A percentile compares a stretch with the other conserved stretches of the same genome.
Conservation (phyloP, 805 yeast genomes). For the Myxozyma neotropica region DNA sequence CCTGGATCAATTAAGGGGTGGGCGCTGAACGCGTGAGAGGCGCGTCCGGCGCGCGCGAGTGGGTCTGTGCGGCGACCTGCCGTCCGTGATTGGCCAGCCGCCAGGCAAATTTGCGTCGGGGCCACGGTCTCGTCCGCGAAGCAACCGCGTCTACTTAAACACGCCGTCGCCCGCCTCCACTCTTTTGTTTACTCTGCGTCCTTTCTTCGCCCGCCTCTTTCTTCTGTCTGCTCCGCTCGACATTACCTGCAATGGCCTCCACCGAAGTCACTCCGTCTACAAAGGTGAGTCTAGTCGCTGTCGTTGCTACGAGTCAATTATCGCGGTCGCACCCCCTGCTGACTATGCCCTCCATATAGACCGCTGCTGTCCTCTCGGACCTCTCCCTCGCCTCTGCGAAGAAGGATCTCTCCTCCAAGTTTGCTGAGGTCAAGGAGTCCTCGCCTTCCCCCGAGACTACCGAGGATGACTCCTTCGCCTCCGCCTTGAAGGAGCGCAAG, state of each 20-base stretch:
- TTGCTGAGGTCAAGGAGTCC: constrained; percentile 7
- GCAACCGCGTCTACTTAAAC: constrained; percentile 6
- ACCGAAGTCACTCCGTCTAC: constrained; percentile 32
- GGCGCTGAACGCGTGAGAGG: constrained; percentile 13
- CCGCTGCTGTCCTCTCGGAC: constrained; percentile 32
- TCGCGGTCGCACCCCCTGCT: background rate
- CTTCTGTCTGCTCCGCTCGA: background rate
- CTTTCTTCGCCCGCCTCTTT: background rate
- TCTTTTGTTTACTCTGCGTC: background rate
- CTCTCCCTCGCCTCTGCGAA: constrained; percentile 29
- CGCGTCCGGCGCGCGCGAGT: constrained; percentile 19
- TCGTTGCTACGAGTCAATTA: too few relatives aligned
- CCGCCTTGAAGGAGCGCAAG: constrained; percentile 36
- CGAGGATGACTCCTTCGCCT: constrained; percentile 12
- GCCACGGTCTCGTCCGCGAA: background rate
- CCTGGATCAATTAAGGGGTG: background rate
- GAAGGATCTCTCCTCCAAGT: constrained; percentile 24
- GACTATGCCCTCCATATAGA: constrained; percentile 5
- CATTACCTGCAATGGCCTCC: constrained; percentile 16
- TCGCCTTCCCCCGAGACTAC: constrained; percentile 11
- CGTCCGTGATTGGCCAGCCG: constrained; percentile 15
- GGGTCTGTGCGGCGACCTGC: constrained; percentile 1
- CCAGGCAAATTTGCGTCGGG: constrained; percentile 11
- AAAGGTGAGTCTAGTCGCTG: constrained; percentile 22
- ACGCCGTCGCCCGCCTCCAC: constrained; percentile 3